Conservation (phyloP, 1,139 yeast species). For the Saccharomyces hybrid region DNA sequence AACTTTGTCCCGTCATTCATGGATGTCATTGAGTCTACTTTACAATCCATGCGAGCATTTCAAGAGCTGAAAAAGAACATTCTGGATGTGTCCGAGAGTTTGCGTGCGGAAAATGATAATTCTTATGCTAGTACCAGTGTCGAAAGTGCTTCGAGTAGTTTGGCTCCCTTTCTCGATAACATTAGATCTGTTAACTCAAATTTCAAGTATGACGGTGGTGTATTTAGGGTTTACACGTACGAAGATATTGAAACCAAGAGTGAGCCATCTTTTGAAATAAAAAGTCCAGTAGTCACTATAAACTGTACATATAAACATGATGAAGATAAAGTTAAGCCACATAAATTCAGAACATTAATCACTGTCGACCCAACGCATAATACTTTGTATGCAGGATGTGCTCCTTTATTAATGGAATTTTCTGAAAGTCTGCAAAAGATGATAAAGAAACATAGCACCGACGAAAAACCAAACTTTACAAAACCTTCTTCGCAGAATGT, state of each 20-base stretch:
- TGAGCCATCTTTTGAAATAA: conserved; percentile 53
- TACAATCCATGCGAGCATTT: conserved; percentile 39
- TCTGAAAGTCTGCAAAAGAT: conserved; percentile 38
- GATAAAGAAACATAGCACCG: conserved; percentile 27
- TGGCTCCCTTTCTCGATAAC: conserved; percentile 26
- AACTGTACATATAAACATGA: conserved; percentile 39
- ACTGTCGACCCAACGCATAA: conserved; percentile 55
- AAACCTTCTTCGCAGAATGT: conserved; percentile 14
- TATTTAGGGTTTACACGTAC: conserved; percentile 39
- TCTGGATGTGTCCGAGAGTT: conserved; percentile 2
- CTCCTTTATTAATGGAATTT: conserved; percentile 65
- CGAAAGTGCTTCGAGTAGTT: conserved; percentile 4
- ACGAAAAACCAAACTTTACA: background rate
- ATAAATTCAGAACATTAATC: conserved; percentile 24
- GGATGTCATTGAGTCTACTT: conserved; percentile 39
- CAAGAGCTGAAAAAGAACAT: conserved; percentile 26
- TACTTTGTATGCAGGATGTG: conserved; percentile 60
- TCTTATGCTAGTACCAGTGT: conserved; percentile 11
- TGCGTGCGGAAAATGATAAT: conserved; percentile 6
- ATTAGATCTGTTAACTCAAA: conserved; percentile 43
- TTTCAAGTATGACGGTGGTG: conserved; percentile 63
- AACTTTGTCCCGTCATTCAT: conserved; percentile 49
- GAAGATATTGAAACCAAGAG: conserved; percentile 40
- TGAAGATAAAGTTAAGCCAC: conserved; percentile 27
- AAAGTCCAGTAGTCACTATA: conserved; percentile 69